Evolutionary conservation across 257 asterid genomes (phyloP).

Genomic region (Cordia subcordata): DNA sequence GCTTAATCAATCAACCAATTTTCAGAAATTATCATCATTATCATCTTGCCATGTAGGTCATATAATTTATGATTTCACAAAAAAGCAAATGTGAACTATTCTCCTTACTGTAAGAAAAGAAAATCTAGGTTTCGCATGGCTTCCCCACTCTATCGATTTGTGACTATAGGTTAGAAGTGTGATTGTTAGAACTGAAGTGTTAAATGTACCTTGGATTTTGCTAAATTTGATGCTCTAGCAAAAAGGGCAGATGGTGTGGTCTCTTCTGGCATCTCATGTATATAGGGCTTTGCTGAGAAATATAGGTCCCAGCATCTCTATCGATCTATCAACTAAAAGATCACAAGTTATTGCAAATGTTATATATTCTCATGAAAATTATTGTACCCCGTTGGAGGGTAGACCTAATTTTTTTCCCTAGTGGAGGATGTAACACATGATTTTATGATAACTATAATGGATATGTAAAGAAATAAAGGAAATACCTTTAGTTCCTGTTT

Average conservation of each 20-base stretch:
- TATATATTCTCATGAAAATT: too few species aligned
- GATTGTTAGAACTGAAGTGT: not conserved
- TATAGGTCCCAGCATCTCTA: constrained; percentile 97
- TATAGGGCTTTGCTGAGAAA: constrained; percentile 84
- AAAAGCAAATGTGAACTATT: too few species aligned
- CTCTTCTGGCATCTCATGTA: constrained; percentile 87
- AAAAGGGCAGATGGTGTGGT: constrained; percentile 88
- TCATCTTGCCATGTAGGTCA: too few species aligned
- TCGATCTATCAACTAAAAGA: constrained; percentile 69
- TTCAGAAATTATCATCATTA: too few species aligned
- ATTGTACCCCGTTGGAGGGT: not conserved
- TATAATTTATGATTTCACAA: too few species aligned
- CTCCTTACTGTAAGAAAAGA: too few species aligned
- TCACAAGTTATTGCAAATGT: not conserved
- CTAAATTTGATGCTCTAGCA: constrained; percentile 84
- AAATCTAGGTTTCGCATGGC: too few species aligned
- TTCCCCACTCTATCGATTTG: too few species aligned
- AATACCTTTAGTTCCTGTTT: constrained; percentile 62
- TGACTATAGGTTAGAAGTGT: not conserved
- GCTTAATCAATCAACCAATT: too few species aligned
- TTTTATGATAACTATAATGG: too few species aligned
- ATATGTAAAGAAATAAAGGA: too few species aligned
- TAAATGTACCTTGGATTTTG: constrained; percentile 66
- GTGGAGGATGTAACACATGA: not conserved
- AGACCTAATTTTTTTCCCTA: not conserved